Base-by-base conservation (phyloP, 2,329 filamentous ascomycete species). In the Ophioceras dolichostomum region DNA sequence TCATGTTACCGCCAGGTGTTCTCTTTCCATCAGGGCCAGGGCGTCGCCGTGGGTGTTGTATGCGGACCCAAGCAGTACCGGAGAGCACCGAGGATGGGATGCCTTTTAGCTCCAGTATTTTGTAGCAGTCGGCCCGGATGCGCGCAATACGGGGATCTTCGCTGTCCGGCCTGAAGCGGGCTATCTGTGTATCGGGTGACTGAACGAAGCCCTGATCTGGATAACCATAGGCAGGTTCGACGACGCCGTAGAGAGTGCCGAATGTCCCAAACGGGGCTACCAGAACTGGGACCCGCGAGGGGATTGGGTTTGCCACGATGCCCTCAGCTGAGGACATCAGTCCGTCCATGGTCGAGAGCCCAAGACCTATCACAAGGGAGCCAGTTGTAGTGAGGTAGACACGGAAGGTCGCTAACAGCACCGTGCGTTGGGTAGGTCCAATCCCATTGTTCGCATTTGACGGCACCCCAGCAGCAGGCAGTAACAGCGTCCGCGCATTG, bases 351-450 rank as follows among this genome's bases (percentile, higher is more conserved):
- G 60, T 49, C 4, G 66, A 61, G 34, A 73, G 59, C 28, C 58
- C 60, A 19, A 76, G 48, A 30, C 61, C 64, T 19, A 74, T 56
- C 12, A 76, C 53, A 7, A 77, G 55, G 10, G 62, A 62, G 3
- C 73, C 73, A 0, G 67, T 68, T 2, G 68, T 75, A 5, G 72
- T 76, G 36, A 76, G 49, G 43, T 72, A 71, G 8, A 67, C 60
- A 34, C 65, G 64, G 13, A 76, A 61, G 6, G 67, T 72, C 3
- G 66, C 71, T 3, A 60, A 42, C 17, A 70, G 52, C 3, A 68
- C 42, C 18, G 49, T 44, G 22, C 38, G 33, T 13, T 44, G 40
- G 6, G 32, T 32, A n/a, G 36, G 20, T 14, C 36, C 37, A n/a
- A 34, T 26, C 12, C 29, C 26, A 32, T 54, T 49, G 20, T 46